Evolutionary conservation across 331 rosid species (phyloP), one percentile per base, ranked within the genome.

Genomic region (Saraca asoca): DNA sequence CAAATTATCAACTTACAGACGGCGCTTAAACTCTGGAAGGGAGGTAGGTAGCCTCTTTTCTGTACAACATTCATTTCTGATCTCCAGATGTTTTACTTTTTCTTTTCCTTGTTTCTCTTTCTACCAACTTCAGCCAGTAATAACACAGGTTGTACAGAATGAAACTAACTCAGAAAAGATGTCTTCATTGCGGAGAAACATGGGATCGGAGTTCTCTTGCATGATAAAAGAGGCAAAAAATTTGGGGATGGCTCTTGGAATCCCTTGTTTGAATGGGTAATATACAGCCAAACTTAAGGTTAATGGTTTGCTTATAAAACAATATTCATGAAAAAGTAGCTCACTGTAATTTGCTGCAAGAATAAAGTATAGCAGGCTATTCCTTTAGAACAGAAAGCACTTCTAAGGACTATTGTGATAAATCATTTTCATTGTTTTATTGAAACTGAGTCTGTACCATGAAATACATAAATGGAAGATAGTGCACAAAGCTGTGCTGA

Each of bases 151-250:
- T 39, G 50, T 52, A 15, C 58, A 68, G 56, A 74, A 58, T 2
- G 87, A 76, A 54, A 57, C 62, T 34, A 74, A 87, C 76, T 54
- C 71, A 31, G 78, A 66, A 54, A 80, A 81, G 39, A 65, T 51
- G 50, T 69, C 80, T 43, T 86, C 91, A 12, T 68, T 90, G 34
- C 66, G 58, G 31, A 83, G 96, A 69, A 87, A 87, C 74, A 76
- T 51, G 85, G 96, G 95, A 46, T 87, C 95, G 74, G 87, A 85
- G 71, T 90, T 90, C 73, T 90, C 95, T 16, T 76, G 87, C 77
- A 83, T 87, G 95, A 83, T 87, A 38, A 85, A 78, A 76, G 95
- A 90, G 79, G 88, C 95, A 46, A 82, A 80, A 71, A 54, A 73
- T 61, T 81, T 90, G 78, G 92, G 87, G 44, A 38, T 75, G 83